Conservation (phyloP, 1,284 basidiomycete species). For the Inonotus hispidus region DNA sequence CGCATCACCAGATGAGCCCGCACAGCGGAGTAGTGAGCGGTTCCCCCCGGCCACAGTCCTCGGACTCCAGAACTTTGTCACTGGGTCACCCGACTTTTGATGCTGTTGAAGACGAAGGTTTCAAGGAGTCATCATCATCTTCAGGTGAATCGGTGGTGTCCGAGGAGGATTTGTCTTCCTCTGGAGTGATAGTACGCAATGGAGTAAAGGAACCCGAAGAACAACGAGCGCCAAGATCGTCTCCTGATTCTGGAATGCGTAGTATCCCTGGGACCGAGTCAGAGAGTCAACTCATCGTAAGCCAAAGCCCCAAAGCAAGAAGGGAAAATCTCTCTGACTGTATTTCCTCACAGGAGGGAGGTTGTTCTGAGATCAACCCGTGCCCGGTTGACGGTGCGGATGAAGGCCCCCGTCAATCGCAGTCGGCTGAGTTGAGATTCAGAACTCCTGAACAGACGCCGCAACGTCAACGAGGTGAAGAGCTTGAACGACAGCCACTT, state of each 20-base stretch:
- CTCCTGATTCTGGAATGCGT: background rate
- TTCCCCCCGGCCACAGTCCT: too few relatives aligned
- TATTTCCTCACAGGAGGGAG: too few relatives aligned
- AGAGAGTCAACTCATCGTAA: background rate
- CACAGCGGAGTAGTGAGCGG: too few relatives aligned
- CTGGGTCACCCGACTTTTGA: background rate
- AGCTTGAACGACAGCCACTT: background rate
- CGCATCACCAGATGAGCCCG: too few relatives aligned
- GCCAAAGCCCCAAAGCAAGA: background rate
- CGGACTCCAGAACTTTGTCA: background rate
- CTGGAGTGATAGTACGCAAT: background rate
- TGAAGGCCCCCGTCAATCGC: background rate
- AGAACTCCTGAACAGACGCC: background rate
- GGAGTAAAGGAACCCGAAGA: background rate
- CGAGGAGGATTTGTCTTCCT: background rate
- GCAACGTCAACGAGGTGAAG: background rate
- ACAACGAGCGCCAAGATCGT: background rate
- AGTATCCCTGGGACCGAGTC: background rate
- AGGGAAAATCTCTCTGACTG: too few relatives aligned
- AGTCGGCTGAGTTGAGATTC: background rate
- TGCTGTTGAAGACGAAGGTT: background rate
- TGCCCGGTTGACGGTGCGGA: background rate
- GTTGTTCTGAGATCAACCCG: background rate
- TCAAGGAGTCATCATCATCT: background rate
- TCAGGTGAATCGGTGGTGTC: background rate